Evolutionary conservation across 2,329 filamentous ascomycete species (phyloP), one percentile per base, ranked within the genome.

Genomic region (Neocatenulostroma microsporum): DNA sequence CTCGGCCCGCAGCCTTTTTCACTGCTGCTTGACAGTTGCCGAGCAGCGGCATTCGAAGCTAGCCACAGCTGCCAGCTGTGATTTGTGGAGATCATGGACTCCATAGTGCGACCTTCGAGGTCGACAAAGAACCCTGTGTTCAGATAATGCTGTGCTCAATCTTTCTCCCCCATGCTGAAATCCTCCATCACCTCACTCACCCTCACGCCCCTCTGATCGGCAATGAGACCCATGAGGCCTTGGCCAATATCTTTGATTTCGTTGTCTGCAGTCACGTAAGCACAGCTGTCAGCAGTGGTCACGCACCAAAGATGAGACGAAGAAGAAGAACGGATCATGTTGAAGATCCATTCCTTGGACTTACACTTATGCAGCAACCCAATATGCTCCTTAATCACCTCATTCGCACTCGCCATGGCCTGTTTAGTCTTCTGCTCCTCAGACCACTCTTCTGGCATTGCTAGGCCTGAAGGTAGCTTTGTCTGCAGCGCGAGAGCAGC

Each of bases 211-310:
- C 76, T 62, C 42, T 71, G 67, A 40, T 84, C 80, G 3, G 80
- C 80, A 54, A 84, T 74, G 49, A 84, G 58, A 0, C 77, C 78
- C 60, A 83, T 70, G 20, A 84, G 52, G 0, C 78, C 79, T 50
- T 78, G 72, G 0, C 74, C 80, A 6, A 81, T 64, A 55, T 84
- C 80, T 44, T 78, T 76, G 48, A 83, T 75, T 55, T 82, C 79
- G 49, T 84, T 84, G 60, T 84, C 34, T 37, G 34, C 27, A 23
- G 10, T 21, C 9, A 23, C 9, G 23, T 24, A 24, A 24, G 23
- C 9, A 20, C 7, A 33, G 10, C 19, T 30, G 10, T n/a, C n/a
- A n/a, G n/a, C n/a, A n/a, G n/a, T n/a, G n/a, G n/a, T n/a, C n/a
- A n/a, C n/a, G n/a, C n/a, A n/a, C n/a, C n/a, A n/a, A n/a, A n/a